Conservation (phyloP, 208 protist genomes). For the Wallacemonas sp. region DNA sequence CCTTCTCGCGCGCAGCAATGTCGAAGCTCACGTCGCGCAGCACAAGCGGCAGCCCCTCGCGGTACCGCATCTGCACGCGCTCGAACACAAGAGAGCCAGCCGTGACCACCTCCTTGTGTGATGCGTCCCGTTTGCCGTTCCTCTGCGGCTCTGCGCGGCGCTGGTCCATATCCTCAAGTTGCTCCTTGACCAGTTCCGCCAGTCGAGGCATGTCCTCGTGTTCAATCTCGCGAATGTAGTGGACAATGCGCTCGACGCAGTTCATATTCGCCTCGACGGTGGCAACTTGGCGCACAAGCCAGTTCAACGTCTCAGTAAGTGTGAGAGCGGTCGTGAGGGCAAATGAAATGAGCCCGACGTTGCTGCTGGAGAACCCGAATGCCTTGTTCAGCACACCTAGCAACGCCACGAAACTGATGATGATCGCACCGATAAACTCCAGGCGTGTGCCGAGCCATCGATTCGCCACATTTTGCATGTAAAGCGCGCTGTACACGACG, state of each 20-base stretch:
- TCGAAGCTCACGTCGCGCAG: slow-evolving; percentile 56
- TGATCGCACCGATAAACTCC: slow-evolving; percentile 77
- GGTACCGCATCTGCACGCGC: slow-evolving; percentile 77
- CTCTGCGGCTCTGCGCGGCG: no score
- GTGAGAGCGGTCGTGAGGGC: slow-evolving; percentile 57
- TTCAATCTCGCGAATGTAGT: slow-evolving; percentile 75
- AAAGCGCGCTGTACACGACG: slow-evolving; percentile 42
- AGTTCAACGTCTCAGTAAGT: slow-evolving; percentile 58
- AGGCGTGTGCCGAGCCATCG: slow-evolving; percentile 91
- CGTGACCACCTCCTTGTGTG: not conserved
- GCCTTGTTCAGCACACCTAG: slow-evolving; percentile 47
- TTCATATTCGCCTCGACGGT: slow-evolving; percentile 84
- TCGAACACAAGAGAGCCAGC: slow-evolving; percentile 27
- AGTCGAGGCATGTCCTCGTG: slow-evolving; percentile 50
- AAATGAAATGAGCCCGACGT: slow-evolving; percentile 60
- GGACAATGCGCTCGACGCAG: slow-evolving; percentile 70
- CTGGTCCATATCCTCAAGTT: not conserved
- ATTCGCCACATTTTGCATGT: slow-evolving; percentile 57
- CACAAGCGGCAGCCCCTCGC: slow-evolving; percentile 63
- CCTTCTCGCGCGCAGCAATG: slow-evolving; percentile 70
- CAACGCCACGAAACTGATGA: slow-evolving; percentile 57
- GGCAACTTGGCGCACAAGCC: slow-evolving; percentile 48
- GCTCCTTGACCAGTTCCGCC: not conserved
- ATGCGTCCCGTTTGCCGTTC: not conserved
- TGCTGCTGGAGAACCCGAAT: slow-evolving; percentile 1